Percentiles rank a stretch among this genome's conserved stretches.
phyloP scores from a whole-genome alignment of 164 flowering plant species.

The Chloranthus sessilifolius region DNA sequence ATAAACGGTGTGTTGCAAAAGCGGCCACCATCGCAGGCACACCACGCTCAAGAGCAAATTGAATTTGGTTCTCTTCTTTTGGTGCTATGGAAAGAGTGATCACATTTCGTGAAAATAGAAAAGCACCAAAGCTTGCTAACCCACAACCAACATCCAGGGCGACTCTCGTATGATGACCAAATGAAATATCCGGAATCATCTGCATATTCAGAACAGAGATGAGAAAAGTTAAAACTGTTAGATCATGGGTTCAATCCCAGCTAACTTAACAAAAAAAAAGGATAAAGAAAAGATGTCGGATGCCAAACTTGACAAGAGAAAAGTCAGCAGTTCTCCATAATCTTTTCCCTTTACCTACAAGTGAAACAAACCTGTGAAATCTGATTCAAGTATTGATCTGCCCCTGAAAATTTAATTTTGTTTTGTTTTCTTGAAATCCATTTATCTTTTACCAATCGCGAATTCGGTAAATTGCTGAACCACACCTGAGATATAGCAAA shows the following conservation, averaged over 20 bases:
- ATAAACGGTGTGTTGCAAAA: constrained; percentile 46
- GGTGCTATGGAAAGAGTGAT: constrained; percentile 53
- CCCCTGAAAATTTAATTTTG: constrained; percentile 95
- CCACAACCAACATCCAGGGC: constrained; percentile 66
- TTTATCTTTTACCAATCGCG: constrained; percentile 87
- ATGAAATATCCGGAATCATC: constrained; percentile 58
- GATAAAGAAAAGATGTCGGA: too few species aligned
- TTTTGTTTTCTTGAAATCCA: constrained; percentile 70
- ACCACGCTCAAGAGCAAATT: constrained; percentile 67
- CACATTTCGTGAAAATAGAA: constrained; percentile 41
- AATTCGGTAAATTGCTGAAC: constrained; percentile 92
- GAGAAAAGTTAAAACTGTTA: too few species aligned
- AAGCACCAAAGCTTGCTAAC: constrained; percentile 69
- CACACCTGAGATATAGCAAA: constrained; percentile 55
- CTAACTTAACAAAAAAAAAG: too few species aligned
- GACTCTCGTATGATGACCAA: constrained; percentile 47
- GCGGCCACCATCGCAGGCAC: constrained; percentile 67
- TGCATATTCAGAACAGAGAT: constrained; percentile 14
- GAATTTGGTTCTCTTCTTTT: constrained; percentile 69
- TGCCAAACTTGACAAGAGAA: too few species aligned
- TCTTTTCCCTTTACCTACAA: background rate
- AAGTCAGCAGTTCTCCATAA: too few species aligned
- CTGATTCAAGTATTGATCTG: constrained; percentile 86
- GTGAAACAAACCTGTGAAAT: constrained; percentile 56
- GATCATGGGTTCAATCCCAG: too few species aligned